Evolutionary conservation across 306 rosid species (phyloP).

Genomic region (Medicago arabica): DNA sequence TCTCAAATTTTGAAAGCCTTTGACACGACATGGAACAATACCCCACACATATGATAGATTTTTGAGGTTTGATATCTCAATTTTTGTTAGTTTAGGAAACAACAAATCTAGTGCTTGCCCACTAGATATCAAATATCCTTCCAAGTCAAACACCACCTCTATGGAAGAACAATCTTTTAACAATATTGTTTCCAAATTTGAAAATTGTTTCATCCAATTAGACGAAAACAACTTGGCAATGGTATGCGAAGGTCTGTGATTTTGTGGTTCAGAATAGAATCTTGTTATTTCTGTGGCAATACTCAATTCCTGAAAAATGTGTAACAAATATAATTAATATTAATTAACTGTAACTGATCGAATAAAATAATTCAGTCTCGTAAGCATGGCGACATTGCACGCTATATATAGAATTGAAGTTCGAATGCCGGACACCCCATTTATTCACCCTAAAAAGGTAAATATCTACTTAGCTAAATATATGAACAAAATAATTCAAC

Average conservation of each 20-base stretch:
- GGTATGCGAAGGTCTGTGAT: no score
- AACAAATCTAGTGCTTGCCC: background rate
- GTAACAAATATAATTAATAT: no score
- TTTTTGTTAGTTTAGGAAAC: slow-evolving; percentile 1
- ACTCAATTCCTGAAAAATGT: background rate
- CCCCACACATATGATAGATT: slow-evolving; percentile 22
- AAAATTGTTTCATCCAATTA: slow-evolving; percentile 13
- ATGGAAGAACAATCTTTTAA: background rate
- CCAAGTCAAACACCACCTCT: slow-evolving; percentile 15
- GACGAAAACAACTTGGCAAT: slow-evolving; percentile 21
- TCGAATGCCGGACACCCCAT: no score
- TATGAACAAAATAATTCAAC: no score
- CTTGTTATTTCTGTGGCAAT: background rate
- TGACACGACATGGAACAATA: background rate
- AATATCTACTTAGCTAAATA: no score
- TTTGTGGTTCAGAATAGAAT: background rate
- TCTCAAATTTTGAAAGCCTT: slow-evolving; percentile 24
- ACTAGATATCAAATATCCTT: background rate
- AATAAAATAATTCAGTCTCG: no score
- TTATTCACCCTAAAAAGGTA: no score
- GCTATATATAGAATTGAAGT: no score
- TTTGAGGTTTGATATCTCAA: background rate
- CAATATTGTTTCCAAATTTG: background rate
- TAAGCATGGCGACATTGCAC: no score
- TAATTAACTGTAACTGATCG: no score